Evolutionary conservation across 1,284 basidiomycete genomes (phyloP).

Genomic region (Apiotrichum laibachii): DNA sequence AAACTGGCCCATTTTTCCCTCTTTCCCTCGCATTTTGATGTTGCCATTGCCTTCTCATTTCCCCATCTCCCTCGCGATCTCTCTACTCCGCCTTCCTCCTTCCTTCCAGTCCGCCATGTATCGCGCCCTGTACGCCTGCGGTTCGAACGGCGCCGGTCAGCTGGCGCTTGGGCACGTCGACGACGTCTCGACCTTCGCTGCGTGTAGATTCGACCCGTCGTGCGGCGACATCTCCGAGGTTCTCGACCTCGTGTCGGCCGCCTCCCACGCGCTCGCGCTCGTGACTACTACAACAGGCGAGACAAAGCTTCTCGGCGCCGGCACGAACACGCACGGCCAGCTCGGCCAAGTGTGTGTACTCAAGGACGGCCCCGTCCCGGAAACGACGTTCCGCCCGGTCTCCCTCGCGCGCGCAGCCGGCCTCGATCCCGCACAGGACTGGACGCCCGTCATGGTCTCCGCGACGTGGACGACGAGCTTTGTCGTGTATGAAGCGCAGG

Average conservation of each 20-base stretch:
- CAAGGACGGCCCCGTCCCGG: slow-evolving; percentile 20
- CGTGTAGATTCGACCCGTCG: slow-evolving; percentile 50
- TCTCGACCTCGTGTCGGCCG: slow-evolving; percentile 36
- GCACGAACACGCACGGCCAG: slow-evolving; percentile 45
- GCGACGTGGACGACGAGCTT: slow-evolving; percentile 81
- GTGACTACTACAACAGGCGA: slow-evolving; percentile 7
- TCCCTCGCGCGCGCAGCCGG: slow-evolving; percentile 16
- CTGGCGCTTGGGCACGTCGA: slow-evolving; percentile 61
- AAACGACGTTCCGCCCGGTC: slow-evolving; percentile 31
- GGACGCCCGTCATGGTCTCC: slow-evolving; percentile 53
- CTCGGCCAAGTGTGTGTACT: slow-evolving; percentile 38
- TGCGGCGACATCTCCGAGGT: slow-evolving; percentile 14
- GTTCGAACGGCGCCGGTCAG: slow-evolving; percentile 75
- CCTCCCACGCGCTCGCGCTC: slow-evolving; percentile 40
- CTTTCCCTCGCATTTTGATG: too few relatives aligned
- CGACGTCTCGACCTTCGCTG: slow-evolving; percentile 61
- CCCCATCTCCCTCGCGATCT: background rate
- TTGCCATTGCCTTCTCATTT: background rate
- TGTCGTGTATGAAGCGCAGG: slow-evolving; percentile 51
- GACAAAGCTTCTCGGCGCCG: slow-evolving; percentile 34
- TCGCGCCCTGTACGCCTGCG: slow-evolving; percentile 57
- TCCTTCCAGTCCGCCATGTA: background rate
- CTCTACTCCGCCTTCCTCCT: background rate
- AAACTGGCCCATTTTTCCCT: too few relatives aligned
- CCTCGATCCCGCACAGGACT: slow-evolving; percentile 17